Percentiles rank a stretch among this genome's conserved stretches.
Evolutionary conservation across 164 flowering plant species (phyloP).

Genomic region (Protea cynaroides): DNA sequence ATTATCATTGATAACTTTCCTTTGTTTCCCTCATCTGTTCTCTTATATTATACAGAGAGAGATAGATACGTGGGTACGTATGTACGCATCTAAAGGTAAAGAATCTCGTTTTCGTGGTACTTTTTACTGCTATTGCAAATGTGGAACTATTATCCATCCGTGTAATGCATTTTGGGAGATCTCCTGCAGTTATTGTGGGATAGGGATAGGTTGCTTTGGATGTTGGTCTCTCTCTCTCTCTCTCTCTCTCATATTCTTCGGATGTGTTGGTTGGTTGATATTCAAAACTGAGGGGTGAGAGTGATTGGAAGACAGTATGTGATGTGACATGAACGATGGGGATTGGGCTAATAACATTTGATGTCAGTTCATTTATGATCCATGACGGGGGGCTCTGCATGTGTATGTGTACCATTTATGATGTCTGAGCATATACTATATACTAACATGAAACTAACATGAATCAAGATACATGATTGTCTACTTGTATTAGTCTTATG

Average conservation of each 20-base stretch:
- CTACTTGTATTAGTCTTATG: too few species aligned
- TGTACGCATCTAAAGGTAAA: too few species aligned
- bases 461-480: too few species aligned
- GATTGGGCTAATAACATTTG: conserved; percentile 7
- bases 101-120: too few species aligned
- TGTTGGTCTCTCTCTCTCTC: conserved; percentile 1
- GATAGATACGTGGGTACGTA: background rate
- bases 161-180: background rate
- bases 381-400: too few species aligned
- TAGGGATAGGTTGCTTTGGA: background rate
- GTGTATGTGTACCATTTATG: too few species aligned
- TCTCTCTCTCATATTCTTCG: background rate
- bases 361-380: conserved; percentile 6
- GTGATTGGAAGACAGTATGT: background rate
- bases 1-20: background rate
- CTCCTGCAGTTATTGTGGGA: background rate
- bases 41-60: too few species aligned
- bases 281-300: background rate
- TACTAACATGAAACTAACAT: too few species aligned
- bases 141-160: background rate
- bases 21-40: too few species aligned
- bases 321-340: conserved; percentile 1
- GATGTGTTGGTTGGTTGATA: too few species aligned
- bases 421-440: too few species aligned
- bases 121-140: background rate